Percentiles rank a stretch among this genome's conserved stretches.
These are phyloP conservation scores for Amanita jacksonii DNA, from an alignment of 768 basidiomycete genomes.

Conservation along the genomic window DNA sequence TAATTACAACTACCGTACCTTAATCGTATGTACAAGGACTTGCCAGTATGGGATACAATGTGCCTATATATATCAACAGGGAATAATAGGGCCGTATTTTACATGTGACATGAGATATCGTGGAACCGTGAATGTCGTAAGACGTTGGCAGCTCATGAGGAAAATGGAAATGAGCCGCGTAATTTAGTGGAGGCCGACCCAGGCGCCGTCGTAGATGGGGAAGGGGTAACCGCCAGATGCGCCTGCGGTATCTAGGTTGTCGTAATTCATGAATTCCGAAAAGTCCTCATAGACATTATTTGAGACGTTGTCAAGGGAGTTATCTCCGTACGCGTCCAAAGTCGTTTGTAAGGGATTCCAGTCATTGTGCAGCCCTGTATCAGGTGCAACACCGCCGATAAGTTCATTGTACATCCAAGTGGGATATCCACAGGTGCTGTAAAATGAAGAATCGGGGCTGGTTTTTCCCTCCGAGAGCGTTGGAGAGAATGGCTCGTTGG, in stretches of 20 bases:
- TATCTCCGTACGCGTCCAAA: slow-evolving; percentile 4
- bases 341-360: slow-evolving; percentile 6
- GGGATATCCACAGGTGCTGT: not conserved
- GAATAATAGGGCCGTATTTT: too few relatives aligned
- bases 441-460: not conserved
- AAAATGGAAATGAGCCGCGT: too few relatives aligned
- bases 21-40: too few relatives aligned
- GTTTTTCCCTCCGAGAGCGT: not conserved
- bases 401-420: not conserved
- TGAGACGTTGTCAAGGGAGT: not conserved
- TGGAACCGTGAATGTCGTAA: too few relatives aligned
- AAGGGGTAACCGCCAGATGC: not conserved
- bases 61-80: too few relatives aligned
- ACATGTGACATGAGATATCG: too few relatives aligned
- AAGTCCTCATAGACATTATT: not conserved
- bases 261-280: not conserved
- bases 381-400: not conserved
- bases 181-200: too few relatives aligned
- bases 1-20: too few relatives aligned
- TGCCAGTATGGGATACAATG: too few relatives aligned
- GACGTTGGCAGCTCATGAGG: too few relatives aligned
- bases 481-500: not conserved
- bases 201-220: not conserved
- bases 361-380: slow-evolving; percentile 1
- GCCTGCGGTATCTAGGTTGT: not conserved